A percentile compares a stretch with the other conserved stretches of the same genome.
Conservation (phyloP, 768 basidiomycete genomes). For the Mycena amicta region DNA sequence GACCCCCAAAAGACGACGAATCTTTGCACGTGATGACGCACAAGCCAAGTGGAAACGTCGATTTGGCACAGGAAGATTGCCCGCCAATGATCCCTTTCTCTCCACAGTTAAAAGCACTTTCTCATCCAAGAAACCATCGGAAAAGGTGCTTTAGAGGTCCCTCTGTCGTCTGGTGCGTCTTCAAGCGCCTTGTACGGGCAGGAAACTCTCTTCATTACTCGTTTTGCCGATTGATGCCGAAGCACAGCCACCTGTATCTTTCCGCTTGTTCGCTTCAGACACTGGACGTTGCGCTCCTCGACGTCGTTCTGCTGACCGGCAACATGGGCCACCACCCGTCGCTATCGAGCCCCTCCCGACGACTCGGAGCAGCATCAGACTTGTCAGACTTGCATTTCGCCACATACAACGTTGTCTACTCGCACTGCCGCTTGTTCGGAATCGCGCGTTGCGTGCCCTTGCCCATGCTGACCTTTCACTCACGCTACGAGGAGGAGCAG, state of each 20-base stretch:
- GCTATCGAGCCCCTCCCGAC: too few species aligned
- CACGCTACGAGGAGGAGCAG: too few species aligned
- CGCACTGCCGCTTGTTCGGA: too few species aligned
- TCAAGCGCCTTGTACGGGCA: neutral
- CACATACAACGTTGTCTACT: too few species aligned
- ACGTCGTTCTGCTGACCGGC: too few species aligned
- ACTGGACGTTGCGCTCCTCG: too few species aligned
- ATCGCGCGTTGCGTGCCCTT: too few species aligned
- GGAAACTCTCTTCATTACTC: neutral
- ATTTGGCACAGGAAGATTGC: conserved; percentile 22
- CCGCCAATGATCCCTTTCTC: conserved; percentile 14
- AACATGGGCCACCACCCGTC: too few species aligned
- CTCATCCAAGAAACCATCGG: neutral
- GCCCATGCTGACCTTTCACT: too few species aligned
- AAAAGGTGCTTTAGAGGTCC: neutral
- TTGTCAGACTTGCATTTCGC: too few species aligned
- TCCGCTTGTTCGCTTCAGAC: too few species aligned
- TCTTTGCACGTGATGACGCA: conserved; percentile 51
- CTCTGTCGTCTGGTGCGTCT: neutral
- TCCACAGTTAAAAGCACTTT: neutral
- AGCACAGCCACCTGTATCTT: neutral
- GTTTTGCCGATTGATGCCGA: neutral
- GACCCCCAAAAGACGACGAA: conserved; percentile 41
- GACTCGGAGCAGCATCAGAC: too few species aligned
- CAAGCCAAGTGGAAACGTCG: conserved; percentile 41